Evolutionary conservation across 2,329 filamentous ascomycete species (phyloP), one percentile per base, ranked within the genome.

Genomic region (Catunica adiposa): DNA sequence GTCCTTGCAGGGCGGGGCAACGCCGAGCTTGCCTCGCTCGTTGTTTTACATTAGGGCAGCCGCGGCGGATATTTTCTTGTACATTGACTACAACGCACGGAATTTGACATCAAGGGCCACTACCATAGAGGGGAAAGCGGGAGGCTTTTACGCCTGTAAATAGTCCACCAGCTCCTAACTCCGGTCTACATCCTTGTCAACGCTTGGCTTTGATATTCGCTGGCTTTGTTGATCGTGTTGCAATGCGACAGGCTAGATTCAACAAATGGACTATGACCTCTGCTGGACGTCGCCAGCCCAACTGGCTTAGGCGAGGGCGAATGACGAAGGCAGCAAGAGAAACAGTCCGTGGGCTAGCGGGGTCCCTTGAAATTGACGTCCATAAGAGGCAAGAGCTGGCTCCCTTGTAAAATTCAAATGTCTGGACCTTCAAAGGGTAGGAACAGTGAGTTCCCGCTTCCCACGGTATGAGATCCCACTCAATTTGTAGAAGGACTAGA

Each of bases 1-100:
- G 4, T 37, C 37, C 23, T 48, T 23, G 44, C 44, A 53, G 34
- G 25, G 51, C 23, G 20, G 51, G 51, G 51, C 51, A 53, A 52
- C 20, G 22, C 51, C 37, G 31, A 53, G 51, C 51, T 53, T 53
- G 31, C 31, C 23, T 53, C 22, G 17, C 15, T 48, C 22, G 22
- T 22, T 48, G 4, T 48, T 42, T 25, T 15, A 48, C 22, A 26
- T 22, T 48, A 22, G 11, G 8, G 44, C n/a, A 15, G 44, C n/a
- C 11, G 44, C 11, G 20, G 8, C 17, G 23, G 44, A n/a, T 20
- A 15, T 34, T 14, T 17, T n/a, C 26, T 51, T 51, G 48, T 51
- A 14, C 22, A 8, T 51, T 51, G 25, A 26, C 22, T 50, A 22
- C 26, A 7, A 51, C 40, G 11, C 29, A 11, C 20, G 20, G 40